Base-by-base conservation (phyloP, 2,329 filamentous ascomycete genomes). In the Cordyceps fumosorosea region DNA sequence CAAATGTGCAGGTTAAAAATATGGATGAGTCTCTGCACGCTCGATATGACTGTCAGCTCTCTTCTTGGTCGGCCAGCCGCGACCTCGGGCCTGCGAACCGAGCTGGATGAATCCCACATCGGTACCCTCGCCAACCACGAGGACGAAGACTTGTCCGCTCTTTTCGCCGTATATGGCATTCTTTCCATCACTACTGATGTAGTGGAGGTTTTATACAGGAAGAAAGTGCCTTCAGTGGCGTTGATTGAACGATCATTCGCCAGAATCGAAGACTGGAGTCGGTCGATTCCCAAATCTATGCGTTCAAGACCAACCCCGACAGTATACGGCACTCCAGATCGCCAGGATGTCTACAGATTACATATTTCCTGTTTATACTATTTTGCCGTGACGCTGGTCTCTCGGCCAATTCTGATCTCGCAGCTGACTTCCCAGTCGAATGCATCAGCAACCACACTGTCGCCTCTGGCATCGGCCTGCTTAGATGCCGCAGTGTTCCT, bases 311-410 rank as follows among this genome's bases (percentile, higher is more conserved):
- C 61, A 5, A 67, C 66, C 3, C 69, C 70, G 48, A 71, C 75
- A 20, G 74, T 20, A 11, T 14, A 37, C 12, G 40, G 42, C 37
- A 29, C 10, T 8, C 55, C 55, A 5, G 51, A 58, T 29, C 61
- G 55, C 0, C 34, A 73, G 0, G 75, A 77, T 2, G 76, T 83
- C 29, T 79, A 78, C 0, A 82, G 77, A 26, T 74, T 84, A 1
- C 82, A 85, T 60, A 77, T 86, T 6, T 80, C 82, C 0, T 85
- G 82, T 62, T 72, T 80, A 0, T 86, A 86, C 65, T 84, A 86
- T 65, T 83, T 85, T 60, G 80, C 82, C 0, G 80, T 85, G 0
- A 85, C 83, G 22, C 68, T 85, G 0, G 80, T 82, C 3, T 84
- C 82, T 0, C 74, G 83, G 1, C 83, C 82, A 0, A 80, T 85